Evolutionary conservation across 106 monocot species (phyloP).

Genomic region (Amphibolis antarctica): DNA sequence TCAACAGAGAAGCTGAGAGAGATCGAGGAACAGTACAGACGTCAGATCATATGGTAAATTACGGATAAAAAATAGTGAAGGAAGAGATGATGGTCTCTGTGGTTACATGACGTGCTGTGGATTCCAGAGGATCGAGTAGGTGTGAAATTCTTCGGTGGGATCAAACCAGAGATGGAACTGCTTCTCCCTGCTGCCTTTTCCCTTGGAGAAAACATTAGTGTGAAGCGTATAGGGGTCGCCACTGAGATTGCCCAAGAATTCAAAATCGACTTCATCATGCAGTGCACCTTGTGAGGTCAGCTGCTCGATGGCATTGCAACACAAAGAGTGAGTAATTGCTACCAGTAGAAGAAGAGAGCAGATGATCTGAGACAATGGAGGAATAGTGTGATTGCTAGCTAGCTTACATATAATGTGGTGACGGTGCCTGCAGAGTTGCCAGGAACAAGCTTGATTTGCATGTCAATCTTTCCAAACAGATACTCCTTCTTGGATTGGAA

Average conservation of each 20-base stretch:
- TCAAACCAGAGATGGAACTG: slow-evolving; percentile 27
- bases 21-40: neutral
- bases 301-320: neutral
- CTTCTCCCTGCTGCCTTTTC: slow-evolving; percentile 19
- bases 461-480: slow-evolving; percentile 12
- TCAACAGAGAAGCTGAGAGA: slow-evolving; percentile 10
- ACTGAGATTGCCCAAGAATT: slow-evolving; percentile 16
- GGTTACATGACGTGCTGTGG: slow-evolving; percentile 14
- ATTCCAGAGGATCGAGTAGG: slow-evolving; percentile 20
- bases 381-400: too few species aligned
- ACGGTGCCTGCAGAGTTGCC: too few species aligned
- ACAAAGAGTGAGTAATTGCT: neutral
- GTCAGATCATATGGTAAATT: neutral
- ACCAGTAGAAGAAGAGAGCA: neutral
- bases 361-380: neutral
- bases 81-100: neutral
- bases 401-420: slow-evolving; percentile 15
- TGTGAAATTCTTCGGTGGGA: slow-evolving; percentile 24
- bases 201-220: slow-evolving; percentile 20
- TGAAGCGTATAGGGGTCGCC: slow-evolving; percentile 21
- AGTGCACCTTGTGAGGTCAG: slow-evolving; percentile 14
- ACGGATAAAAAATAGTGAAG: too few species aligned
- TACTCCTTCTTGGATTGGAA: slow-evolving; percentile 17
- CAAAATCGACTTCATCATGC: slow-evolving; percentile 22
- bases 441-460: slow-evolving; percentile 15